A percentile compares a stretch with the other conserved stretches of the same genome.
Evolutionary conservation across 2,329 filamentous ascomycete genomes (phyloP).

Genomic region (Ceratocystis huliohia): DNA sequence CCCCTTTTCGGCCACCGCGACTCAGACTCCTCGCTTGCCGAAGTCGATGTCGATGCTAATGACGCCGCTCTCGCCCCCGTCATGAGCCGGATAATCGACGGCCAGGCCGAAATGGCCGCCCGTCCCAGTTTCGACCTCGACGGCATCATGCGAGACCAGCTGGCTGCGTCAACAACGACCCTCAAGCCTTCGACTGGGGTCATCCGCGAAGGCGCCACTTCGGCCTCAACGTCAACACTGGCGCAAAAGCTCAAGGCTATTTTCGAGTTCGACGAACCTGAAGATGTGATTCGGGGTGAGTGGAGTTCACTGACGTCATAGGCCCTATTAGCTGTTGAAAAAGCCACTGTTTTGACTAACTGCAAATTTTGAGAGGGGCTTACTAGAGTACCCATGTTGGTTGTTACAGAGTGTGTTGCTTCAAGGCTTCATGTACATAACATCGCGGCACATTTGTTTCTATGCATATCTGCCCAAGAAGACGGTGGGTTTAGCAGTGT

Average conservation of each 20-base stretch:
- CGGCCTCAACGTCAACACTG: conserved; percentile 39
- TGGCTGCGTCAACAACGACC: neutral
- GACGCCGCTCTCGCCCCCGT: conserved; percentile 44
- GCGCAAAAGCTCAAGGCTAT: conserved; percentile 67
- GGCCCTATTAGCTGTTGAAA: neutral
- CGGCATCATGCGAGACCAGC: conserved; percentile 26
- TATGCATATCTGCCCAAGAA: conserved; percentile 96
- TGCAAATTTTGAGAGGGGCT: too few species aligned
- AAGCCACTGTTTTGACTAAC: conserved; percentile 20
- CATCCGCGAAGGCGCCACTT: neutral
- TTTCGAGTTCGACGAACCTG: conserved; percentile 67
- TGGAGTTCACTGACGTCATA: conserved; percentile 17
- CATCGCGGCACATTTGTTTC: conserved; percentile 84
- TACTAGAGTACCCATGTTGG: conserved; percentile 79
- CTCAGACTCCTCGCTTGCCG: conserved; percentile 9
- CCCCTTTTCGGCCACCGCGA: neutral
- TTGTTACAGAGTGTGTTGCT: conserved; percentile 80
- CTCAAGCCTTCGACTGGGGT: neutral
- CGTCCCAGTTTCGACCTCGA: conserved; percentile 47
- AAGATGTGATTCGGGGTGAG: conserved; percentile 69
- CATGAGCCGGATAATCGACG: conserved; percentile 67
- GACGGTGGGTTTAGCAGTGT: conserved; percentile 42
- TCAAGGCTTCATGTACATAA: conserved; percentile 94
- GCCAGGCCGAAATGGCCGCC: conserved; percentile 49
- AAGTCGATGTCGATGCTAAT: conserved; percentile 22